Evolutionary conservation across 2,329 filamentous ascomycete genomes (phyloP), one percentile per base, ranked within the genome.

Genomic region (Cercospora sp.): DNA sequence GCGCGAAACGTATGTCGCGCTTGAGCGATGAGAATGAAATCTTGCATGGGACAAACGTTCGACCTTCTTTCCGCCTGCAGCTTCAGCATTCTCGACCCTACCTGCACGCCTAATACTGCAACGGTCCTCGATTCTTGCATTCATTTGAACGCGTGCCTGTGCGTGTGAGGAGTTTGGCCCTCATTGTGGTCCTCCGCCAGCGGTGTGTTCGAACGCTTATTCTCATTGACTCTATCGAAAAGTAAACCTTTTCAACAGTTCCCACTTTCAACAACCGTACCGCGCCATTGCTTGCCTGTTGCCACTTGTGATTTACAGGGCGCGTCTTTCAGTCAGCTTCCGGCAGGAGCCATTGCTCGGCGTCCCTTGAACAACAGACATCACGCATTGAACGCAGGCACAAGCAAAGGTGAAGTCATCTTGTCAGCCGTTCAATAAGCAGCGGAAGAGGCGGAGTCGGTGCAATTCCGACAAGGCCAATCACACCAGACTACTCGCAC

Each of bases 391-490:
- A 28, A 20, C 9, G 26, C 10, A 28, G 28, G 51, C 26, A 57
- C 23, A 57, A 28, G 28, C 20, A 16, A 57, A 57, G 23, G 51
- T 57, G 20, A 57, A 57, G 51, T 57, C 23, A 57, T 57, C 23
- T 18, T 57, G 51, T 57, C 51, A 57, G 51, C 51, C 13, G 5
- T 30, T 10, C 42, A 18, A 28, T 39, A 63, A 26, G 28, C 60
- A 20, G n/a, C 33, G 59, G 45, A 64, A 64, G 63, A n/a, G 59
- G 48, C 48, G 48, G 48, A 53, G 48, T 28, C 48, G 23, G 53
- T n/a, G 13, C 53, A 58, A 58, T 58, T 58, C 53, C 53, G 16
- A 26, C 16, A 33, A 20, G 42, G 18, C 59, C 59, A 61, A 61
- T 61, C 60, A 51, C 39, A 18, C 13, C 13, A 10, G 39, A 48